phyloP scores from a whole-genome alignment of 768 basidiomycete genomes.

The Lactarius deliciosus region DNA sequence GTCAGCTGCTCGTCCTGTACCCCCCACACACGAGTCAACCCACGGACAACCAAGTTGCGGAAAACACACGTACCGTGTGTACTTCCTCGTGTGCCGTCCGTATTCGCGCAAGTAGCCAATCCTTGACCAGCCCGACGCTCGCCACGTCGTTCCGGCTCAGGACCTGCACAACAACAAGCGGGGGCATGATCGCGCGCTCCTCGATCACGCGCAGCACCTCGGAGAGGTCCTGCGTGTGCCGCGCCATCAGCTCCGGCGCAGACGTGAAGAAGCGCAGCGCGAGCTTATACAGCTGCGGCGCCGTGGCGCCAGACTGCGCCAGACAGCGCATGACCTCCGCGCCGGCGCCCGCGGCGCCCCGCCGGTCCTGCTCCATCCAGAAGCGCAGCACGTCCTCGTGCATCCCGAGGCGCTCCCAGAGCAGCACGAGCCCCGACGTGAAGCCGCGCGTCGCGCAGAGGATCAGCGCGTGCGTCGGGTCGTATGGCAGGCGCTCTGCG shows the following conservation, averaged over 20 bases:
- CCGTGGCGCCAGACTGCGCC: conserved; percentile 64
- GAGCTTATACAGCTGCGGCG: conserved; percentile 80
- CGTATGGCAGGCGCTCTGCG: conserved; percentile 60
- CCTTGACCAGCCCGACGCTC: conserved; percentile 87
- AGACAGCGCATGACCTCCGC: conserved; percentile 66
- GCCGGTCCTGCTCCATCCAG: conserved; percentile 75
- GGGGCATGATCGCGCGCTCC: conserved; percentile 78
- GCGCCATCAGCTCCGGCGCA: conserved; percentile 64
- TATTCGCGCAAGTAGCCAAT: conserved; percentile 84
- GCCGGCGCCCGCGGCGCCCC: conserved; percentile 42
- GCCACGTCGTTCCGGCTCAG: conserved; percentile 86
- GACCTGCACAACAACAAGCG: conserved; percentile 86
- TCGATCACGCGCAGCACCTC: conserved; percentile 77
- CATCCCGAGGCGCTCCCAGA: conserved; percentile 96
- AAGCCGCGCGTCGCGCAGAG: conserved; percentile 85
- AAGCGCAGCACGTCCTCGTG: conserved; percentile 92
- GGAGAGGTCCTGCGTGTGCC: conserved; percentile 71
- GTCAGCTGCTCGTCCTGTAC: conserved; percentile 81
- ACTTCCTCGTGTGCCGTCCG: conserved; percentile 72
- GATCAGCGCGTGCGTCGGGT: conserved; percentile 90
- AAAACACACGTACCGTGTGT: conserved; percentile 53
- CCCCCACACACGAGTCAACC: not conserved
- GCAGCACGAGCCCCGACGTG: conserved; percentile 78
- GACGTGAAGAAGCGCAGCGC: conserved; percentile 89
- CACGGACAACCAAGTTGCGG: no score